These are phyloP conservation scores for Suhomyces taliae DNA, from an alignment of 1,139 yeast genomes.

Conservation along the genomic window DNA sequence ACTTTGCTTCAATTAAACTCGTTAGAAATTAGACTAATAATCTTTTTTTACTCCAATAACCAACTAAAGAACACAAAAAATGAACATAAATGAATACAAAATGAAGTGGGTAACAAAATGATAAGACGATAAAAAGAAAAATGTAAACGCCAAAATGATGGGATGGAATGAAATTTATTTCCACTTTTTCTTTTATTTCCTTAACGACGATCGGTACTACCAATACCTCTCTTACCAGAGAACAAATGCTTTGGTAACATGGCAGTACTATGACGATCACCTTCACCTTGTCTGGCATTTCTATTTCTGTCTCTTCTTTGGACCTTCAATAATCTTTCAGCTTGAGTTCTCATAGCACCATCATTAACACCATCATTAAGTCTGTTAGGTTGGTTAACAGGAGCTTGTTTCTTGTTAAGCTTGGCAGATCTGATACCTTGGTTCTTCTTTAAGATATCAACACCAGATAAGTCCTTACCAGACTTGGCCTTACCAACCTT, in stretches of 20 bases:
- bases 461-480: slow-evolving; percentile 58
- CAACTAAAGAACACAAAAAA: not conserved
- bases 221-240: slow-evolving; percentile 94
- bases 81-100: too few relatives aligned
- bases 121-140: too few relatives aligned
- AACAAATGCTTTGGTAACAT: slow-evolving; percentile 90
- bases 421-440: slow-evolving; percentile 47
- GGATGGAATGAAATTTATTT: too few relatives aligned
- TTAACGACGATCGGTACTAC: slow-evolving; percentile 76
- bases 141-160: too few relatives aligned
- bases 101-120: too few relatives aligned
- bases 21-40: not conserved
- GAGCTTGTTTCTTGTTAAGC: slow-evolving; percentile 49
- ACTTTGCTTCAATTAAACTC: not conserved
- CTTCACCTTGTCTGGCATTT: slow-evolving; percentile 91
- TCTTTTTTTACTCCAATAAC: slow-evolving; percentile 3
- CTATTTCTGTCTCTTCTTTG: slow-evolving; percentile 95
- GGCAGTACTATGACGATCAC: slow-evolving; percentile 87
- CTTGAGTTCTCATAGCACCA: slow-evolving; percentile 79
- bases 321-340: slow-evolving; percentile 82
- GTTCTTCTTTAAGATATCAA: slow-evolving; percentile 66
- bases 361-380: slow-evolving; percentile 83
- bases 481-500: slow-evolving; percentile 43
- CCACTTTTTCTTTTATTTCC: not conserved
- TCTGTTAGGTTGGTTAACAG: slow-evolving; percentile 71